Conservation (phyloP, 2,329 filamentous ascomycete genomes). For the Ophiosphaerella herpotricha region DNA sequence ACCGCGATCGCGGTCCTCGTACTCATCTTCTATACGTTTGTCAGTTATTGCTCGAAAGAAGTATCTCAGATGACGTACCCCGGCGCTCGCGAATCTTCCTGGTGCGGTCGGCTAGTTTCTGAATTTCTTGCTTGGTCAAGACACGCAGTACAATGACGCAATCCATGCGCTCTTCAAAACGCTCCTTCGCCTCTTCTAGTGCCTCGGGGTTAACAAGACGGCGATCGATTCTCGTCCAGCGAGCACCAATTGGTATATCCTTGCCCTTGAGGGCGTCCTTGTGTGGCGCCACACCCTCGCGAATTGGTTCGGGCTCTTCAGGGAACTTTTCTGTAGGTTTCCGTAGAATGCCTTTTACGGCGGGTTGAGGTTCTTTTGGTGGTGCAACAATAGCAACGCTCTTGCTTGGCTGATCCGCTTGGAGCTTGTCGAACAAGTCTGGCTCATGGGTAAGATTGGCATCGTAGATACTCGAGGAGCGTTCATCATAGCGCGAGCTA, state of each 20-base stretch:
- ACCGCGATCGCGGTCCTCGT: slow-evolving; percentile 28
- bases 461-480: slow-evolving; percentile 33
- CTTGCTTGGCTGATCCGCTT: slow-evolving; percentile 34
- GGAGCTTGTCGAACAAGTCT: slow-evolving; percentile 28
- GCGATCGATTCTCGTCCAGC: slow-evolving; percentile 92
- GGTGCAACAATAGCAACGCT: slow-evolving; percentile 69
- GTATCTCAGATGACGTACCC: slow-evolving; percentile 13
- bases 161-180: slow-evolving; percentile 89
- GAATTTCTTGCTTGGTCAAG: slow-evolving; percentile 85
- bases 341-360: slow-evolving; percentile 78
- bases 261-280: slow-evolving; percentile 78
- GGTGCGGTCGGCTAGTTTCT: slow-evolving; percentile 81
- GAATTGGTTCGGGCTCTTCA: slow-evolving; percentile 78
- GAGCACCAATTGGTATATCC: slow-evolving; percentile 72
- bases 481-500: slow-evolving; percentile 36
- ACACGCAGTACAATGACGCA: slow-evolving; percentile 93
- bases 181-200: slow-evolving; percentile 81
- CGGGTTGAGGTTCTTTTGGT: slow-evolving; percentile 69
- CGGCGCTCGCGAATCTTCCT: slow-evolving; percentile 69
- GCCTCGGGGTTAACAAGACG: slow-evolving; percentile 89
- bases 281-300: slow-evolving; percentile 91
- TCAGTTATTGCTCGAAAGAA: slow-evolving; percentile 11
- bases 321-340: slow-evolving; percentile 81
- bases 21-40: slow-evolving; percentile 34
- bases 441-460: slow-evolving; percentile 41